A percentile compares a stretch with the other conserved stretches of the same genome.
Conservation (phyloP, 2,329 filamentous ascomycete species). For the Lachnellula willkommii region DNA sequence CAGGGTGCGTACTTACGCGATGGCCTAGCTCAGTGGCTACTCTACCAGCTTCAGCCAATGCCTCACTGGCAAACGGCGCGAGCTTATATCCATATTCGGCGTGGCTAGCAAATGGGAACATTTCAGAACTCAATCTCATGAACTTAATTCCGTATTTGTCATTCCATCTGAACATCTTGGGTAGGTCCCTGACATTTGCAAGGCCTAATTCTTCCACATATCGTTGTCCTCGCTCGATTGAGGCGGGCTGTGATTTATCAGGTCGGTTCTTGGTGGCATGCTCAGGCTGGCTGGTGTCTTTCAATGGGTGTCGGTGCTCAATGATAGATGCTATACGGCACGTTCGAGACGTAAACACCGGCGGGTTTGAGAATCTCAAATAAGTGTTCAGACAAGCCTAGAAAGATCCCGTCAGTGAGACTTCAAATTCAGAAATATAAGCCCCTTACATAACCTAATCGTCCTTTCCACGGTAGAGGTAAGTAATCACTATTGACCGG, state of each 20-base stretch:
- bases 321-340: conserved; percentile 87
- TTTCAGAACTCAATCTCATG: conserved; percentile 86
- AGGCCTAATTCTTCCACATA: conserved; percentile 75
- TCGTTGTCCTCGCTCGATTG: conserved; percentile 59
- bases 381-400: conserved; percentile 91
- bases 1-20: conserved; percentile 83
- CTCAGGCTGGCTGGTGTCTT: conserved; percentile 68
- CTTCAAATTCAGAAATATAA: background rate
- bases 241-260: conserved; percentile 64
- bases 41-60: conserved; percentile 68
- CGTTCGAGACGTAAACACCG: conserved; percentile 85
- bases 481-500: conserved; percentile 78
- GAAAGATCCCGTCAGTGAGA: background rate
- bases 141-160: conserved; percentile 88
- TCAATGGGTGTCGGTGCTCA: conserved; percentile 78
- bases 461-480: conserved; percentile 84
- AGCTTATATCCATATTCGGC: conserved; percentile 80
- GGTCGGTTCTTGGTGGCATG: conserved; percentile 83
- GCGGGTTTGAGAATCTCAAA: conserved; percentile 70
- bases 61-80: conserved; percentile 74
- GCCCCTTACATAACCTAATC: conserved; percentile 72
- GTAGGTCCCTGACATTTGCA: conserved; percentile 75
- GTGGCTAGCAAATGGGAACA: conserved; percentile 95
- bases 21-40: conserved; percentile 76
- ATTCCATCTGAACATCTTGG: conserved; percentile 88